Base-by-base conservation (phyloP, 2,329 filamentous ascomycete genomes). In the Fusarium sp. region DNA sequence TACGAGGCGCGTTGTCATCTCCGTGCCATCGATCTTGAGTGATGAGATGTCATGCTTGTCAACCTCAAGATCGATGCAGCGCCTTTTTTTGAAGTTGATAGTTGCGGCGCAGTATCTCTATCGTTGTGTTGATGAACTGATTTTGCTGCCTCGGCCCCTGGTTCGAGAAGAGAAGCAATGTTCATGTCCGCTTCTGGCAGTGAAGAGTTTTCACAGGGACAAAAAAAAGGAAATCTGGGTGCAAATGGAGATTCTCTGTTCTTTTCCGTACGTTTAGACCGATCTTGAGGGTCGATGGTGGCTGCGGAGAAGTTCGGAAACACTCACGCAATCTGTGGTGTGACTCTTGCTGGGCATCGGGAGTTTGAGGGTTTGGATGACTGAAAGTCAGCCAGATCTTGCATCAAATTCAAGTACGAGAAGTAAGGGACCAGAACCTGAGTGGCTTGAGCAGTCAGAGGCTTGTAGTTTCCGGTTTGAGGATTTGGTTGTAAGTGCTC, bases 291-390 rank as follows among this genome's bases (percentile, higher is more conserved):
- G 51, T 37, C 16, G 20, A 43, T 34, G n/a, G 28, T 40, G 47
- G 50, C 16, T 63, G 28, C 58, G 67, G 67, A 62, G 50, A 59
- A 68, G 59, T 40, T 65, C 68, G 68, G 68, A 42, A 46, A 55
- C 41, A 18, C 55, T 68, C 68, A 58, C 41, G 59, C 68, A 53
- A 61, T 56, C 42, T 58, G 68, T 71, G 68, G 68, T 68, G 55
- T 71, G 68, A 71, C 49, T 65, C 27, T 68, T 41, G 46, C 59
- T 59, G 30, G 51, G 47, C 43, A 20, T 65, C 63, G 59, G 68
- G 53, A 68, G 37, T 55, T 68, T 55, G 55, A 71, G 68, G 63
- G 21, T 53, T 42, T 25, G 14, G 49, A 16, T 27, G 50, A 56
- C 30, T 53, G 34, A n/a, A 37, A 11, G n/a, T 40, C 20, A 28